Evolutionary conservation across 2,329 filamentous ascomycete species (phyloP), one percentile per base, ranked within the genome.

Genomic region (Tolypocladium paradoxum): DNA sequence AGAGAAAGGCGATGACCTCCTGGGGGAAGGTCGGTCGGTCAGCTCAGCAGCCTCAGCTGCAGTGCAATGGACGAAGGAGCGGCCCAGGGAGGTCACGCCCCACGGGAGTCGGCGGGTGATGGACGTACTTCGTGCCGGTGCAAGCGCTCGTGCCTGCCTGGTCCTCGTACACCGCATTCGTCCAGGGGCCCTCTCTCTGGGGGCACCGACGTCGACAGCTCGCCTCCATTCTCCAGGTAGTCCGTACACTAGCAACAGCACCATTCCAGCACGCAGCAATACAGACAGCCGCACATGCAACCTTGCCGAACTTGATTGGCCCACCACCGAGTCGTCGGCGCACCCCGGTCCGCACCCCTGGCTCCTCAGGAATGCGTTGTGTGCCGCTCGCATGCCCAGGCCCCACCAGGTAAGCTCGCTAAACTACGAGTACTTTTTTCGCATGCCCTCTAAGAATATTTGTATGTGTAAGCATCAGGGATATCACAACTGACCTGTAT

Each of bases 231-330:
- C n/a, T n/a, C n/a, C n/a, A n/a, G n/a, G n/a, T n/a, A n/a, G n/a
- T n/a, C n/a, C n/a, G n/a, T n/a, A n/a, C n/a, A n/a, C n/a, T n/a
- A 27, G 16, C 40, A 27, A 24, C 12, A 24, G 22, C 22, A 43
- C 12, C 12, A 6, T 20, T 5, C 38, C 11, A 40, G 20, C 18
- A 16, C 22, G 14, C 16, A 6, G 4, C 24, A 16, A n/a, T n/a
- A n/a, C n/a, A n/a, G n/a, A n/a, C n/a, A n/a, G n/a, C n/a, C n/a
- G n/a, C n/a, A n/a, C n/a, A n/a, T n/a, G n/a, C n/a, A n/a, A n/a
- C n/a, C n/a, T n/a, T n/a, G n/a, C n/a, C 48, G 40, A 6, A 16
- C 18, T 48, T 35, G 38, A 53, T 53, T 53, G 52, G 52, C 18
- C 34, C 3, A n/a, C 8, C 33, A 18, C 37, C 37, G n/a, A 18